Evolutionary conservation across 1,284 basidiomycete genomes (phyloP).

Genomic region (Calocybe gambosa): DNA sequence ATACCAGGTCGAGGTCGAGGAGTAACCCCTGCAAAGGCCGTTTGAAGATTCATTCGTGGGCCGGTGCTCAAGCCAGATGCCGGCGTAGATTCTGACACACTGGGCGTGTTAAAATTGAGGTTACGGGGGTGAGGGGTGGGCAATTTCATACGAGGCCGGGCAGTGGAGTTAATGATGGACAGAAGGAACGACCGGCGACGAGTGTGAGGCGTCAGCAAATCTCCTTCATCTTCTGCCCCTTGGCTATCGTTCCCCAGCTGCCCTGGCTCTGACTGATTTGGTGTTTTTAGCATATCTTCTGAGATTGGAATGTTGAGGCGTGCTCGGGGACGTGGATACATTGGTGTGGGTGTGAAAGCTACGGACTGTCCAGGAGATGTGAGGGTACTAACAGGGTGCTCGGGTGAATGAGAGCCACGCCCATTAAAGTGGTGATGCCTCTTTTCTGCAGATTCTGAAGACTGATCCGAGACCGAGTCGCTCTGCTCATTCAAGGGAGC

Average conservation of each 20-base stretch:
- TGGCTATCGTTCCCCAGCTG: slow-evolving; percentile 8
- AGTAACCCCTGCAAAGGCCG: slow-evolving; percentile 57
- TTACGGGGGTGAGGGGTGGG: slow-evolving; percentile 60
- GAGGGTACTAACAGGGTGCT: slow-evolving; percentile 27
- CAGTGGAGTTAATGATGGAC: slow-evolving; percentile 70
- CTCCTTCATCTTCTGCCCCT: slow-evolving; percentile 21
- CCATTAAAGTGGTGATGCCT: slow-evolving; percentile 17
- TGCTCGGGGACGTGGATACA: slow-evolving; percentile 53
- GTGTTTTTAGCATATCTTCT: slow-evolving; percentile 29
- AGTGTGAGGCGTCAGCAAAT: slow-evolving; percentile 40
- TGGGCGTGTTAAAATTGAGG: slow-evolving; percentile 27
- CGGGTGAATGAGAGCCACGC: slow-evolving; percentile 19
- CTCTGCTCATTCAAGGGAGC: slow-evolving; percentile 39
- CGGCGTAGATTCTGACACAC: slow-evolving; percentile 30
- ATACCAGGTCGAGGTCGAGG: slow-evolving; percentile 41
- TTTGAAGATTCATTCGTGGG: slow-evolving; percentile 30
- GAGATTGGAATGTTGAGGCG: slow-evolving; percentile 48
- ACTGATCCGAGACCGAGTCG: slow-evolving; percentile 62
- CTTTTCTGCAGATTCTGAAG: slow-evolving; percentile 24
- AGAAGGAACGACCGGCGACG: slow-evolving; percentile 71
- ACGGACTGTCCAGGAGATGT: slow-evolving; percentile 43
- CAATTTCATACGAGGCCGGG: slow-evolving; percentile 60
- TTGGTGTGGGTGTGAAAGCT: slow-evolving; percentile 60
- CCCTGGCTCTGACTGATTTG: slow-evolving; percentile 19
- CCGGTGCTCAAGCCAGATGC: slow-evolving; percentile 16